phyloP scores from a whole-genome alignment of 2,329 filamentous ascomycete genomes.

The Nemania diffusa region DNA sequence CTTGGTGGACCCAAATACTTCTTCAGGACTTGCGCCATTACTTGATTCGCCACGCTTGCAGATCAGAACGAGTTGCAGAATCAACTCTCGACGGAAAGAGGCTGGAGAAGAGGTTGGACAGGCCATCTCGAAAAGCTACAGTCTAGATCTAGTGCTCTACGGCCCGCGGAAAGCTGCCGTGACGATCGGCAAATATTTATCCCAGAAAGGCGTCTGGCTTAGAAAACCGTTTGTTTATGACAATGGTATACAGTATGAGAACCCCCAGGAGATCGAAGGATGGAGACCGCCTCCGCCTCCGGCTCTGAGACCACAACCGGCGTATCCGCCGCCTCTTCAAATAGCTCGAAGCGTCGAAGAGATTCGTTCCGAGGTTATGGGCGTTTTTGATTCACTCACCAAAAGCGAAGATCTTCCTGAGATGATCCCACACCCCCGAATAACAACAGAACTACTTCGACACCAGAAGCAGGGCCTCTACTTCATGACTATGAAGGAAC shows the following conservation, averaged over 20 bases:
- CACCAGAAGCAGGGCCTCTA: constrained; percentile 92
- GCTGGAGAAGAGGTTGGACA: constrained; percentile 73
- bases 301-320: constrained; percentile 49
- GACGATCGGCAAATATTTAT: constrained; percentile 74
- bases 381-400: constrained; percentile 86
- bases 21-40: constrained; percentile 75
- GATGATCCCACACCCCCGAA: constrained; percentile 70
- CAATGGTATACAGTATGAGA: constrained; percentile 75
- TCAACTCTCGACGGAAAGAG: constrained; percentile 72
- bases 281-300: constrained; percentile 52
- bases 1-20: constrained; percentile 74
- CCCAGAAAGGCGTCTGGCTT: constrained; percentile 73
- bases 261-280: constrained; percentile 74
- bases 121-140: constrained; percentile 68
- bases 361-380: constrained; percentile 83
- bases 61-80: constrained; percentile 77
- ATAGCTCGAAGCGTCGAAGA: constrained; percentile 79
- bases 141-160: constrained; percentile 80
- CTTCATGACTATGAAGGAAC: constrained; percentile 86
- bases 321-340: constrained; percentile 43
- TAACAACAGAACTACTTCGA: constrained; percentile 76
- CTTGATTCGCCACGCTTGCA: constrained; percentile 73
- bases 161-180: constrained; percentile 74
- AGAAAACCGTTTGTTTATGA: constrained; percentile 64
- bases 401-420: constrained; percentile 79